Evolutionary conservation across 2,329 filamentous ascomycete species (phyloP).

Genomic region (Fusarium xyrophilum): DNA sequence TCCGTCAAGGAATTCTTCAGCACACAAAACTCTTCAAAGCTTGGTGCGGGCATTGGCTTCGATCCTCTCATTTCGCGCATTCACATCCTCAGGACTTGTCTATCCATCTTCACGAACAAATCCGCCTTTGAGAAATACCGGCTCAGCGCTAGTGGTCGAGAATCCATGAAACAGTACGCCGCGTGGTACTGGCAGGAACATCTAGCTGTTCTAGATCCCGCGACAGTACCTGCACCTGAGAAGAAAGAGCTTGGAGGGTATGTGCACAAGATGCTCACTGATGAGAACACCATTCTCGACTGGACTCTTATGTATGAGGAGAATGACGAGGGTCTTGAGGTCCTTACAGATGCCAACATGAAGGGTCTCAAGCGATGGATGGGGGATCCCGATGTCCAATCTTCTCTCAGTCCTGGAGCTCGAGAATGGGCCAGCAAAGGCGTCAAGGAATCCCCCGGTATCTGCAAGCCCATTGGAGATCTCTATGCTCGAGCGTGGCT

Average conservation of each 20-base stretch:
- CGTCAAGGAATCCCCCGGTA: constrained; percentile 38
- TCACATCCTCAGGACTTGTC: constrained; percentile 49
- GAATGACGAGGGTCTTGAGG: constrained; percentile 52
- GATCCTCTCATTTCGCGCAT: constrained; percentile 46
- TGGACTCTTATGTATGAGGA: constrained; percentile 52
- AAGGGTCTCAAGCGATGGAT: constrained; percentile 48
- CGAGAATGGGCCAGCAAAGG: constrained; percentile 44
- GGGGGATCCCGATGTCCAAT: constrained; percentile 44
- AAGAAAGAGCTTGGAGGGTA: constrained; percentile 46
- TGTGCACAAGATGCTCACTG: constrained; percentile 49
- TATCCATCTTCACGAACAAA: constrained; percentile 50
- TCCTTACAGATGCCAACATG: constrained; percentile 51
- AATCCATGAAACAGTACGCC: constrained; percentile 49
- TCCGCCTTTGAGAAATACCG: constrained; percentile 42
- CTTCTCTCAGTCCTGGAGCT: constrained; percentile 41
- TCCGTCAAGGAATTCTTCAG: constrained; percentile 51
- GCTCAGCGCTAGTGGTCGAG: constrained; percentile 37
- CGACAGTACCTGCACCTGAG: constrained; percentile 36
- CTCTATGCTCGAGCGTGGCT: constrained; percentile 52
- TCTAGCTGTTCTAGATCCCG: constrained; percentile 45
- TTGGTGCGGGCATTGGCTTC: constrained; percentile 43
- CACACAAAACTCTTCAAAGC: constrained; percentile 41
- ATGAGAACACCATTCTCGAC: constrained; percentile 47
- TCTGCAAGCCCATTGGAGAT: constrained; percentile 50
- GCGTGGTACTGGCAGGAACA: constrained; percentile 57